These are phyloP conservation scores for Colletotrichum musae DNA, from an alignment of 2,329 filamentous ascomycete species.

Conservation along the genomic window DNA sequence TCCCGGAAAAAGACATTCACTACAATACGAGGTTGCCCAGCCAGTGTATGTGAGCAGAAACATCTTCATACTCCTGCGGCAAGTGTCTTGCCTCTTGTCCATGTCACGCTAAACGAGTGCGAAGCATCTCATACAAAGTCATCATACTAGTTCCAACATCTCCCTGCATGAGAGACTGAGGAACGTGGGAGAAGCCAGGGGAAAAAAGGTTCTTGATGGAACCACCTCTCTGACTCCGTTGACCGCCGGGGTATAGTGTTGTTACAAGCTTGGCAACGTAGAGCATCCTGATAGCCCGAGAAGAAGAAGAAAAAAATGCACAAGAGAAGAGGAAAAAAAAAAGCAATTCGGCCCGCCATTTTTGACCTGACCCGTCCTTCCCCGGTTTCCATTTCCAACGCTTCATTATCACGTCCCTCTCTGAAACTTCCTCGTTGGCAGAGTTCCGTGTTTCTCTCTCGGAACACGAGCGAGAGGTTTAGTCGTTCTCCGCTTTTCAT, in stretches of 20 bases:
- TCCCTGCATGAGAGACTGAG: not conserved
- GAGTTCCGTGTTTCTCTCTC: not conserved
- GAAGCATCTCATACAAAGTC: not conserved
- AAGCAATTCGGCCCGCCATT: slow-evolving; percentile 12
- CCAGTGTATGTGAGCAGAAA: no score
- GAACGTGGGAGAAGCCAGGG: not conserved
- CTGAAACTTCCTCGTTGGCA: slow-evolving; percentile 2
- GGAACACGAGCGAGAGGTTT: not conserved
- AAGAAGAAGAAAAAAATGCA: not conserved
- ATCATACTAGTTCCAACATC: not conserved
- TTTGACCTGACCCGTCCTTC: slow-evolving; percentile 3
- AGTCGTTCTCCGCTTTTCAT: not conserved
- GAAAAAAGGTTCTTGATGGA: not conserved
- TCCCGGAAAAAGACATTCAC: no score
- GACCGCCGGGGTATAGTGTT: slow-evolving; percentile 29
- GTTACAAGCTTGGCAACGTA: slow-evolving; percentile 21
- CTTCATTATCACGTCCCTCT: slow-evolving; percentile 13
- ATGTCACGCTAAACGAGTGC: no score
- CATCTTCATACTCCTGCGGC: no score
- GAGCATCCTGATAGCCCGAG: slow-evolving; percentile 27
- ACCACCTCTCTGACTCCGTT: slow-evolving; percentile 20
- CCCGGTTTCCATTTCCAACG: slow-evolving; percentile 7
- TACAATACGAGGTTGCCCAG: no score
- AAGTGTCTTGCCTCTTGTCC: no score
- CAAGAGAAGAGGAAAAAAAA: not conserved